Evolutionary conservation across 495 filamentous ascomycete genomes (phyloP), one percentile per base, ranked within the genome.

Genomic region (Aspergillus campestris): DNA sequence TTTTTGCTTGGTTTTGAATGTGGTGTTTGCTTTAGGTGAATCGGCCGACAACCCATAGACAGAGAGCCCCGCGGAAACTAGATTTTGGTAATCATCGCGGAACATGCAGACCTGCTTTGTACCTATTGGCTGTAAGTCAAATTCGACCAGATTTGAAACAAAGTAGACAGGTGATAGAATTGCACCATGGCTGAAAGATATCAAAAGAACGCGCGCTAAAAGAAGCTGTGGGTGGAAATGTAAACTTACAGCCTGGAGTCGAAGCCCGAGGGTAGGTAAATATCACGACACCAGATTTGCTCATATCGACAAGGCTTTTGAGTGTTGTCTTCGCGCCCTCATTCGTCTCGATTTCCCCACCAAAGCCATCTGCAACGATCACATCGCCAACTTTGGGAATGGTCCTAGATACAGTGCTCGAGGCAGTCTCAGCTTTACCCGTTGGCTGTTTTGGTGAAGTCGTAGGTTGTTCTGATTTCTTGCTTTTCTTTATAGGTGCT

Each of bases 181-280:
- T 24, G 2, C 18, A 24, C 18, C 18, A 24, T 24, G 18, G 4
- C 18, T 24, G n/a, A 38, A 30, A 38, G 15, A n/a, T 31, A 38
- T 8, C 30, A 30, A 40, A 13, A 18, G 24, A 29, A 30, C 4
- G 18, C 18, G 1, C 4, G 18, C 18, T 24, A 34, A n/a, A 32
- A 36, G 2, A 36, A 31, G n/a, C 13, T 38, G 14, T 10, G 52
- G 34, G 38, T 38, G 43, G 31, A 33, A 53, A 49, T 13, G 40
- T 31, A 6, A 29, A 78, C 88, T 78, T 82, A 95, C 92, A 98
- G 45, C 94, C 92, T 27, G 86, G 86, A 27, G 92, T 98, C 8
- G 85, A 91, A 47, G 92, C 92, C 71, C 85, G 94, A 29, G 92
- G 92, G 60, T 96, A 98, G 31, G 89, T 95, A 62, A 98, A 97